These are phyloP conservation scores for Arachnomyces sp. DNA, from an alignment of 2,329 filamentous ascomycete genomes.

Conservation along the genomic window DNA sequence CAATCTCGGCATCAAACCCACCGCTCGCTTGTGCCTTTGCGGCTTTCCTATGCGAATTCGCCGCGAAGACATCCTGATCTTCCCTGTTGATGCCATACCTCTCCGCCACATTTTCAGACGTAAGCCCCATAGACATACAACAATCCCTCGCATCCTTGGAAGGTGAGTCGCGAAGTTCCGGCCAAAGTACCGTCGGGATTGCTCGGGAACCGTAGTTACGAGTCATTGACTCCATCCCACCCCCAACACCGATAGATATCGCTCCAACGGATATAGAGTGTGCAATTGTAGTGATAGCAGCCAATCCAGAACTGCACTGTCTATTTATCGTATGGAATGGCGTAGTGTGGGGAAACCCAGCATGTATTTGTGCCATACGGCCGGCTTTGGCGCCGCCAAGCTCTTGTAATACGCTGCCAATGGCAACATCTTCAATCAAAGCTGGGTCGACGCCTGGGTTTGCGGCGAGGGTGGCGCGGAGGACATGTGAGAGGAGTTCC, in stretches of 20 bases:
- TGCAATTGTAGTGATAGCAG: conserved; percentile 67
- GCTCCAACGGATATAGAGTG: conserved; percentile 67
- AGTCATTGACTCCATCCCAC: conserved; percentile 96
- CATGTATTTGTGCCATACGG: conserved; percentile 83
- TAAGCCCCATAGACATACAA: conserved; percentile 90
- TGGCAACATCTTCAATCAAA: conserved; percentile 69
- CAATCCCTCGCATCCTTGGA: conserved; percentile 71
- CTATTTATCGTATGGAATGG: conserved; percentile 82
- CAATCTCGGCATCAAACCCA: conserved; percentile 69
- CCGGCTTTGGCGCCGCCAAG: conserved; percentile 85
- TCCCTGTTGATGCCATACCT: conserved; percentile 64
- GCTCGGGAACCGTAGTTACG: conserved; percentile 77
- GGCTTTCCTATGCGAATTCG: conserved; percentile 65
- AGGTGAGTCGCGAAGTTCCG: conserved; percentile 56
- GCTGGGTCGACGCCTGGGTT: conserved; percentile 65
- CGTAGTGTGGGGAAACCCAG: conserved; percentile 64
- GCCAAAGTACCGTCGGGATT: conserved; percentile 79
- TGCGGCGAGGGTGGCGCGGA: conserved; percentile 61
- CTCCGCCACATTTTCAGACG: conserved; percentile 77
- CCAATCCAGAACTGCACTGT: conserved; percentile 72
- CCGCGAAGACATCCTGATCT: conserved; percentile 80
- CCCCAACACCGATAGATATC: conserved; percentile 69
- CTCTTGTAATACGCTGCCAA: conserved; percentile 85
- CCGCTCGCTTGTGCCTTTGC: conserved; percentile 61
- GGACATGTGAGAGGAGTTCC: conserved; percentile 62